Conservation (phyloP, 129 eudicot genomes). For the Artemisia argyi region DNA sequence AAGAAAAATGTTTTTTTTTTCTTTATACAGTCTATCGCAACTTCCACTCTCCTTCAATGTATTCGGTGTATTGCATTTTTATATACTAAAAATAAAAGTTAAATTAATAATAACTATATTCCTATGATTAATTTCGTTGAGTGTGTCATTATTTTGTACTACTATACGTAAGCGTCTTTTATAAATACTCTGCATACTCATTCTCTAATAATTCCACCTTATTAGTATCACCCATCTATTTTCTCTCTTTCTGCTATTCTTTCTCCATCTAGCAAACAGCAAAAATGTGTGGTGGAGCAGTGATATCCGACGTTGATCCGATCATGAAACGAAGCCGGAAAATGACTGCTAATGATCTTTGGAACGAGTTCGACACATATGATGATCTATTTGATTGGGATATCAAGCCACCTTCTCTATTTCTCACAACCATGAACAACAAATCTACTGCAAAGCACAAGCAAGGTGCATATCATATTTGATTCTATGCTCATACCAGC, state of each 20-base stretch:
- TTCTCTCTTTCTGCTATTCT: not conserved
- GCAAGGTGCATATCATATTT: slow-evolving; percentile 18
- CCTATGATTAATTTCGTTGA: too few species aligned
- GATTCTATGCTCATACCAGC: not conserved
- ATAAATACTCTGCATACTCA: too few species aligned
- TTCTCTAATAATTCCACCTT: not conserved
- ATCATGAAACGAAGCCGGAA: slow-evolving; percentile 39
- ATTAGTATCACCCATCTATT: slow-evolving; percentile 3
- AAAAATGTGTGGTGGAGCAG: slow-evolving; percentile 77
- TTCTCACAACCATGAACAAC: slow-evolving; percentile 2
- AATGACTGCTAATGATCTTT: slow-evolving; percentile 49
- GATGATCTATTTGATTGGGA: slow-evolving; percentile 38
- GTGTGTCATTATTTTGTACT: too few species aligned
- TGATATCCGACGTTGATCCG: slow-evolving; percentile 58
- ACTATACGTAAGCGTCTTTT: too few species aligned
- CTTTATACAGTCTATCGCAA: too few species aligned
- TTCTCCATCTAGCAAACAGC: slow-evolving; percentile 6
- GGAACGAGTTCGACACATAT: slow-evolving; percentile 43
- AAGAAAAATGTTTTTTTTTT: too few species aligned
- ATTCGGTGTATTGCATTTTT: too few species aligned
- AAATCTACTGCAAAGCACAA: slow-evolving; percentile 16
- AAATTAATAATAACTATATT: too few species aligned
- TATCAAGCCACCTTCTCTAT: slow-evolving; percentile 28
- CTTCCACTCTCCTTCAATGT: too few species aligned
- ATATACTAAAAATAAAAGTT: too few species aligned